Conservation (phyloP, 768 basidiomycete species). For the Boletus rex-veris region DNA sequence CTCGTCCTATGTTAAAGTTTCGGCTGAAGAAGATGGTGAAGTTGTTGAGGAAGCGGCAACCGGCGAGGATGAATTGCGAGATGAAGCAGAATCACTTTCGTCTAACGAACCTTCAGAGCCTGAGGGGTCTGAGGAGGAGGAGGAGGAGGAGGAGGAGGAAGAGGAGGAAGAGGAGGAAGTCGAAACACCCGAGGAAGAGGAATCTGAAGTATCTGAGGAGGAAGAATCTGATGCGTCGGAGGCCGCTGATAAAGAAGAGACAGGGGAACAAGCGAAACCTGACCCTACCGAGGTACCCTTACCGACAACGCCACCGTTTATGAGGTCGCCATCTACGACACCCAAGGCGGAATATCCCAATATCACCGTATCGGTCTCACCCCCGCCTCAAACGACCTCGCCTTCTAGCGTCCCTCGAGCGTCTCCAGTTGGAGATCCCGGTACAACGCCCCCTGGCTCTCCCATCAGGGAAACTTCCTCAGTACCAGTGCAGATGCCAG, state of each 20-base stretch:
- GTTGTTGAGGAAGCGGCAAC: slow-evolving; percentile 8
- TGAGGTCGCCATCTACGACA: slow-evolving; percentile 55
- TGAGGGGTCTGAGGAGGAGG: too few relatives aligned
- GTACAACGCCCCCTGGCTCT: slow-evolving; percentile 65
- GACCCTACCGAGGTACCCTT: slow-evolving; percentile 24
- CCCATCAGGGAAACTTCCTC: slow-evolving; percentile 42
- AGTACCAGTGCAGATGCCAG: slow-evolving; percentile 11
- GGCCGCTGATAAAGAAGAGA: slow-evolving; percentile 17
- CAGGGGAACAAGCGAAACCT: slow-evolving; percentile 10
- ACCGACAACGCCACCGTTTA: slow-evolving; percentile 34
- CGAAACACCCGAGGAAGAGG: background rate
- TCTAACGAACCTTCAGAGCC: too few relatives aligned
- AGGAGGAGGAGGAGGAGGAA: background rate
- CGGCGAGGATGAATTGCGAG: slow-evolving; percentile 32
- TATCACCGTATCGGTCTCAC: slow-evolving; percentile 35
- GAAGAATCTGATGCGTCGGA: slow-evolving; percentile 5
- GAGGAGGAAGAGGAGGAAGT: slow-evolving; percentile 9
- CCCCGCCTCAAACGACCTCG: slow-evolving; percentile 29
- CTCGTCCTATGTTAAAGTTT: slow-evolving; percentile 50
- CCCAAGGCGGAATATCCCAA: slow-evolving; percentile 52
- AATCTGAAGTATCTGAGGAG: slow-evolving; percentile 4
- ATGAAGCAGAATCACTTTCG: slow-evolving; percentile 16
- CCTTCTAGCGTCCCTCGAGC: slow-evolving; percentile 18
- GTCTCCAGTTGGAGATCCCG: slow-evolving; percentile 39
- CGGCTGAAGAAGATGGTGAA: slow-evolving; percentile 27